Evolutionary conservation across 2,329 filamentous ascomycete genomes (phyloP).

Genomic region (Coniochaeta sp.): DNA sequence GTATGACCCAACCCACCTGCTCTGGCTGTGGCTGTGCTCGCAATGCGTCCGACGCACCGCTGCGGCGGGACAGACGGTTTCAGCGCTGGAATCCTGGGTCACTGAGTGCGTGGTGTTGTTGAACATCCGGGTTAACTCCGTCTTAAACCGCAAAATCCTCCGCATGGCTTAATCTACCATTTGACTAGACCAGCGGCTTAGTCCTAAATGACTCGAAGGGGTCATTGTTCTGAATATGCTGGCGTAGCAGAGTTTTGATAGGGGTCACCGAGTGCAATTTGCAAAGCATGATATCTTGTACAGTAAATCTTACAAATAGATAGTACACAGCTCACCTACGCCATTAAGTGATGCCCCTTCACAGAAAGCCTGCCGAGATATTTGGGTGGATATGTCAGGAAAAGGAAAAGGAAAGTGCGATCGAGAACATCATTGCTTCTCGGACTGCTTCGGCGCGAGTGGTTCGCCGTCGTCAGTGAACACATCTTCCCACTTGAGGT

Average conservation of each 20-base stretch:
- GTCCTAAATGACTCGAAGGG: too few species aligned
- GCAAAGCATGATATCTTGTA: not conserved
- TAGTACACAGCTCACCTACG: not conserved
- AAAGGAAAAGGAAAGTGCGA: not conserved
- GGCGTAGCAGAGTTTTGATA: not conserved
- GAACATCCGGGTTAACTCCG: too few species aligned
- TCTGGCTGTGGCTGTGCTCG: not conserved
- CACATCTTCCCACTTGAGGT: conserved; percentile 24
- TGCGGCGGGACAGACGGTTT: not conserved
- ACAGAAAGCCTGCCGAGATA: not conserved
- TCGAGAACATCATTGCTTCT: conserved; percentile 1
- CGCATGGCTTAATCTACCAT: not conserved
- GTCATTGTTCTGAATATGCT: not conserved
- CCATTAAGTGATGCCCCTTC: not conserved
- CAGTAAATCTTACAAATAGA: not conserved
- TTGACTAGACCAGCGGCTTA: too few species aligned
- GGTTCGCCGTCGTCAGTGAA: conserved; percentile 17
- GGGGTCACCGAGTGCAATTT: not conserved
- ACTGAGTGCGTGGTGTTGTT: not conserved
- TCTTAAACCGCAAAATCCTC: not conserved
- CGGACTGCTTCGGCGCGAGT: conserved; percentile 1
- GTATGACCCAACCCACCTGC: not conserved
- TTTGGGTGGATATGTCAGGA: not conserved
- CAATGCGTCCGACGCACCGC: not conserved
- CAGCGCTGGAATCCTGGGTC: too few species aligned